A percentile compares a stretch with the other conserved stretches of the same genome.
phyloP scores from a whole-genome alignment of 148 eudicot species.

The Rhododendron henanense region DNA sequence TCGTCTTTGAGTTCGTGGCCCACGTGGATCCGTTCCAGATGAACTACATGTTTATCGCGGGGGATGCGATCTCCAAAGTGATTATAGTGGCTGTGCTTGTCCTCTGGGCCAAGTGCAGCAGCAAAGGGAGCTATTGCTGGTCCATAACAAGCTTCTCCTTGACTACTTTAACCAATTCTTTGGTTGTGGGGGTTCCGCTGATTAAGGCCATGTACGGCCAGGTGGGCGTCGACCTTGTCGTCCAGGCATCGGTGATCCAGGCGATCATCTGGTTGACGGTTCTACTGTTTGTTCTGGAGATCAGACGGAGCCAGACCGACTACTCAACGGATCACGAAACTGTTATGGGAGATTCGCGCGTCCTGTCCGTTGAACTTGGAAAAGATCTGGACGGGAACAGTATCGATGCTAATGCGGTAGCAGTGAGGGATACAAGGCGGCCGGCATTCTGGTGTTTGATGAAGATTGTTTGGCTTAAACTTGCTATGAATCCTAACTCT shows the following conservation, averaged over 20 bases:
- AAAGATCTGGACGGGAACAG: not conserved
- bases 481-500: conserved; percentile 63
- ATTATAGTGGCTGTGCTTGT: conserved; percentile 49
- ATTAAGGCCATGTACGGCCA: conserved; percentile 69
- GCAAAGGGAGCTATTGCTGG: conserved; percentile 60
- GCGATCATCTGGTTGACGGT: conserved; percentile 64
- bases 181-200: conserved; percentile 74
- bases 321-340: not conserved
- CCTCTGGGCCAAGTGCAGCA: conserved; percentile 62
- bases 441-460: conserved; percentile 46
- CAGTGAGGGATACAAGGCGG: conserved; percentile 8
- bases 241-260: conserved; percentile 64
- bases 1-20: conserved; percentile 68
- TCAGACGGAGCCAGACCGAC: conserved; percentile 36
- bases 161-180: conserved; percentile 38
- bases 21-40: conserved; percentile 62
- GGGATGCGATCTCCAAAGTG: conserved; percentile 64
- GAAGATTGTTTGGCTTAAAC: conserved; percentile 53
- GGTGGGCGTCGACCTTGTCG: conserved; percentile 55
- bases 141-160: conserved; percentile 72
- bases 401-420: not conserved
- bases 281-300: conserved; percentile 57
- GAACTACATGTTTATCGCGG: conserved; percentile 60
- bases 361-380: not conserved
- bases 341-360: not conserved